These are phyloP conservation scores for Epichloe aotearoae DNA, from an alignment of 2,329 filamentous ascomycete species.

Conservation along the genomic window DNA sequence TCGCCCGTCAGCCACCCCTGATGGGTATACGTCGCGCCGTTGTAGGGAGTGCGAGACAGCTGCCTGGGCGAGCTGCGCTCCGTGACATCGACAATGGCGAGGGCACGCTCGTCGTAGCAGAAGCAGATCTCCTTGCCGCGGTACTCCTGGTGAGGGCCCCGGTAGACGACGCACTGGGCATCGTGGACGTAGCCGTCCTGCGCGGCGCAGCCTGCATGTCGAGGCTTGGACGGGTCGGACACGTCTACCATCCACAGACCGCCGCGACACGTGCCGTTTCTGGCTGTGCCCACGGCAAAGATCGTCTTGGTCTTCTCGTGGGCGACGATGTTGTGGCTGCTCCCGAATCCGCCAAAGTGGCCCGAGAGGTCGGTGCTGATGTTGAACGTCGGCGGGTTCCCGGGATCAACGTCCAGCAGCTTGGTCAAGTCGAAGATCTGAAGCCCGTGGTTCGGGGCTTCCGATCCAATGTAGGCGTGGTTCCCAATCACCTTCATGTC, in stretches of 20 bases:
- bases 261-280: no score
- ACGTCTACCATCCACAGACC: constrained; percentile 38
- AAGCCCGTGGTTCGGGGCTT: no score
- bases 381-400: no score
- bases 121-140: constrained; percentile 19
- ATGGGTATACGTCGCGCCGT: constrained; percentile 40
- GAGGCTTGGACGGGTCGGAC: constrained; percentile 35
- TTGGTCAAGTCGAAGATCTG: no score
- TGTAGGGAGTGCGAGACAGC: constrained; percentile 39
- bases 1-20: constrained; percentile 38
- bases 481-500: constrained; percentile 28
- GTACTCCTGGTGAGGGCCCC: constrained; percentile 32
- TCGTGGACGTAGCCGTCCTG: constrained; percentile 40
- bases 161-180: constrained; percentile 38
- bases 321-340: no score
- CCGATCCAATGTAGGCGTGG: constrained; percentile 2
- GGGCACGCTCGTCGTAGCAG: constrained; percentile 14
- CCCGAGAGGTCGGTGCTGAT: no score
- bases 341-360: no score
- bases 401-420: no score
- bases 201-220: constrained; percentile 33
- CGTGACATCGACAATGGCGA: constrained; percentile 31
- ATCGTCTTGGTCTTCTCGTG: no score
- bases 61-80: constrained; percentile 29
- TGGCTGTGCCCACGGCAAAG: no score